Conservation (phyloP, 768 basidiomycete species). For the Favolaschia claudopus region DNA sequence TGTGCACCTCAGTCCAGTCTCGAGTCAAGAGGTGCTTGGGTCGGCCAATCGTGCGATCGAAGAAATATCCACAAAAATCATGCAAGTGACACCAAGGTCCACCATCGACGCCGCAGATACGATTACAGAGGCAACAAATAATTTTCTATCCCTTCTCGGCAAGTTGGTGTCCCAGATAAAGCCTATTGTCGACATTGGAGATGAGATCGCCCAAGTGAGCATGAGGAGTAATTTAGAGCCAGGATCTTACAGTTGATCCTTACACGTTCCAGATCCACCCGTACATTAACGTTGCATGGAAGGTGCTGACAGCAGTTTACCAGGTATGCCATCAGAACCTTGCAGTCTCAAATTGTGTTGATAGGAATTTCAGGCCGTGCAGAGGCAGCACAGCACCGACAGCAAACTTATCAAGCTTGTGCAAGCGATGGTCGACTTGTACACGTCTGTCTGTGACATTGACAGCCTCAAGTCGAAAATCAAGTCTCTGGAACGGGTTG, state of each 20-base stretch:
- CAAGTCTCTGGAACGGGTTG: conserved; percentile 33
- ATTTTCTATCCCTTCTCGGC: background rate
- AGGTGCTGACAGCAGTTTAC: background rate
- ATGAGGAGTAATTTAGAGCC: background rate
- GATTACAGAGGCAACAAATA: background rate
- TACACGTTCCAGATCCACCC: no score
- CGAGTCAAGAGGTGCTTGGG: no score
- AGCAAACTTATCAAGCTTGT: conserved; percentile 34
- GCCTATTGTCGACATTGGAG: background rate
- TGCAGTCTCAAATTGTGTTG: background rate
- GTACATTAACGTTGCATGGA: background rate
- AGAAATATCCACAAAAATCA: no score
- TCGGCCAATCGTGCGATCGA: no score
- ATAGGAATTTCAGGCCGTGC: conserved; percentile 30
- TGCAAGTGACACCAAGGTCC: no score
- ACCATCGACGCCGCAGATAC: no score
- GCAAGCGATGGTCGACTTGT: conserved; percentile 38
- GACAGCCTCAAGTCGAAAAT: conserved; percentile 37
- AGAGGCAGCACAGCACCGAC: conserved; percentile 37
- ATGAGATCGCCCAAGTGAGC: background rate
- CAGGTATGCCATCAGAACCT: background rate
- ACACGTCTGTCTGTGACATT: conserved; percentile 39
- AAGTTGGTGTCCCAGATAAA: background rate
- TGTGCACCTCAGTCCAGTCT: no score
- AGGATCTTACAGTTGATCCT: no score